Base-by-base conservation (phyloP, 192 early-diverging fungal species). In the Coemansia sp. region DNA sequence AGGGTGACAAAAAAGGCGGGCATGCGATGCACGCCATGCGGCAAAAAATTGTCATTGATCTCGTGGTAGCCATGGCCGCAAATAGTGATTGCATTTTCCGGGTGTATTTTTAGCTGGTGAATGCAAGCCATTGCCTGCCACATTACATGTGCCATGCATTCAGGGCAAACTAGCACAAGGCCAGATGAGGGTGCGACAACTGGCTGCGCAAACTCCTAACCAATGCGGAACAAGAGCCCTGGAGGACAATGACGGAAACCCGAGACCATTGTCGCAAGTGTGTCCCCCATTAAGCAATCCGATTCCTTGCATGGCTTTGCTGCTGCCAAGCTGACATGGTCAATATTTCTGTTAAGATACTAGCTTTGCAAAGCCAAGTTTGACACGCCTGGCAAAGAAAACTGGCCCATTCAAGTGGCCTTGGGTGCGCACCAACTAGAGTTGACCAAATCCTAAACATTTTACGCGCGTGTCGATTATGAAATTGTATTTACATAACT, bases 91-190 rank as follows among this genome's bases (percentile, higher is more conserved):
- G 39, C 39, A 15, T 41, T 41, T 41, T 41, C 39, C 39, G 10
- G 14, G 50, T 25, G 8, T 51, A 51, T 51, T 51, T 51, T 51
- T 51, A 25, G 50, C 19, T 25, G 4, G 23, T 25, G 23, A 8
- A 51, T 51, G 50, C 50, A 51, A 51, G 50, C 50, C 50, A 51
- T 51, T 23, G 50, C 21, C 23, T 25, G 50, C 50, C 50, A 51
- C 50, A 51, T 51, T 51, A 51, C 50, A 27, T 51, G 50, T 9
- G 50, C 50, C 50, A 23, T 27, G 50, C 50, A 51, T 51, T 51
- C 50, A 51, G 19, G 50, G 50, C 50, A 51, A 23, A 11, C 19
- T 25, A 21, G 9, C 23, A 51, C 12, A 51, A 51, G 9, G 5
- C 34, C 34, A 36, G 34, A 36, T 36, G 34, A 36, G 34, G 34